Conservation (phyloP, 2,329 filamentous ascomycete genomes). For the Cladorrhinum sp. region DNA sequence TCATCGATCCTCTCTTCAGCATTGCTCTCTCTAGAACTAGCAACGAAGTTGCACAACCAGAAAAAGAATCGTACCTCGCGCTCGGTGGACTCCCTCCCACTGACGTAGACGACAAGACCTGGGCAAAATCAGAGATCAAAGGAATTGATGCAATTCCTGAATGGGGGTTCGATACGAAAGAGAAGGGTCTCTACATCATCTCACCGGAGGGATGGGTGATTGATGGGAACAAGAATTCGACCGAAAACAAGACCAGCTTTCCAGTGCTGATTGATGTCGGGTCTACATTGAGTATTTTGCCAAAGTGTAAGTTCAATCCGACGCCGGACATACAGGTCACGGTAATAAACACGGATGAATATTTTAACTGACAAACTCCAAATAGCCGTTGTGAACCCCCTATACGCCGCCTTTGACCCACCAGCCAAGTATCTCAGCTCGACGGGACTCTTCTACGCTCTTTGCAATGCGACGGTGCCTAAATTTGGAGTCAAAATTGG, state of each 20-base stretch:
- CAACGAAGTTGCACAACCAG: conserved; percentile 14
- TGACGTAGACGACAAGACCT: conserved; percentile 26
- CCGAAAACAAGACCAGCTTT: conserved; percentile 28
- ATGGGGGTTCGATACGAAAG: conserved; percentile 21
- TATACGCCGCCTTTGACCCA: conserved; percentile 28
- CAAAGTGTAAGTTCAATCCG: conserved; percentile 20
- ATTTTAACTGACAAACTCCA: neutral
- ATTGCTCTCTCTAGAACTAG: conserved; percentile 41
- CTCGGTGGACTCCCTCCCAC: conserved; percentile 50
- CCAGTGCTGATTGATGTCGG: conserved; percentile 30
- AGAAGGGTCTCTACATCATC: conserved; percentile 31
- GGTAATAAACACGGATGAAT: too few species aligned
- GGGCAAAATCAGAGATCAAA: conserved; percentile 28
- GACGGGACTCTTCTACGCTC: conserved; percentile 27
- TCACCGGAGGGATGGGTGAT: conserved; percentile 27
- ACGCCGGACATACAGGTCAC: too few species aligned
- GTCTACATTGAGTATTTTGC: conserved; percentile 28
- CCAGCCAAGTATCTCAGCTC: conserved; percentile 23
- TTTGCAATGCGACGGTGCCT: conserved; percentile 31
- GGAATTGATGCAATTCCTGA: conserved; percentile 21
- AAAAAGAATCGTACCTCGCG: conserved; percentile 43
- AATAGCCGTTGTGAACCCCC: conserved; percentile 25
- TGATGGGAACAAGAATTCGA: conserved; percentile 20
- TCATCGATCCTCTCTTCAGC: conserved; percentile 45
- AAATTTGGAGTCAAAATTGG: conserved; percentile 31